Base-by-base conservation (phyloP, 2,329 filamentous ascomycete species). In the Botrytis tulipae region DNA sequence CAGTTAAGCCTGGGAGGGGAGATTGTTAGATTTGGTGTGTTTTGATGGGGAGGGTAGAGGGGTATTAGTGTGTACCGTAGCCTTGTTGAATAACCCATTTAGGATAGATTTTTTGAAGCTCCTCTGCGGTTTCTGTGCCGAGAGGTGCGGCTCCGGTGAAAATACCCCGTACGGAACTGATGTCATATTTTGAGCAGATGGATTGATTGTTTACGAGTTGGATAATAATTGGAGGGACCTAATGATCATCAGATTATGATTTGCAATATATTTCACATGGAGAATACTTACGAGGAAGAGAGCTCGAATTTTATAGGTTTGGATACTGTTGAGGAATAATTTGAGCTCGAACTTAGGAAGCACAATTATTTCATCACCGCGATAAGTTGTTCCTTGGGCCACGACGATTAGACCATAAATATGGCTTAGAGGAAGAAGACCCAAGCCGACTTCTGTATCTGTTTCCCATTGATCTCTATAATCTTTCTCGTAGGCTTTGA, bases 351-450 rank as follows among this genome's bases (percentile, higher is more conserved):
- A 97, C 78, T 92, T 93, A 61, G 87, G 90, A 54, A 96, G 85
- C 8, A 95, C 86, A 70, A 96, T 86, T 16, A 91, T 85, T 73
- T 90, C 89, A 77, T 96, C 93, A 16, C 93, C 93, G 59, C 91
- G 87, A 80, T 90, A 95, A 3, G 89, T 84, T 40, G 86, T 86
- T 1, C 85, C 82, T 80, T 93, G 90, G 60, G 88, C 89, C 74
- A 94, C 88, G 25, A 94, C 88, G 8, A 94, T 88, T 51, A 96
- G 84, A 6, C 89, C 89, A 81, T 95, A 97, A 76, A 96, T 96
- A 79, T 97, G 93, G 76, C 91, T 94, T 79, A 97, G 94, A 0
- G 95, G 94, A n/a, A 97, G 82, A 73, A 97, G 91, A 2, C 92
- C 93, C 9, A 97, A 82, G 42, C 35, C 73, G 7, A 80, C 77